Evolutionary conservation across 1,284 basidiomycete species (phyloP), one percentile per base, ranked within the genome.

Genomic region (Ceratobasidium sp.): DNA sequence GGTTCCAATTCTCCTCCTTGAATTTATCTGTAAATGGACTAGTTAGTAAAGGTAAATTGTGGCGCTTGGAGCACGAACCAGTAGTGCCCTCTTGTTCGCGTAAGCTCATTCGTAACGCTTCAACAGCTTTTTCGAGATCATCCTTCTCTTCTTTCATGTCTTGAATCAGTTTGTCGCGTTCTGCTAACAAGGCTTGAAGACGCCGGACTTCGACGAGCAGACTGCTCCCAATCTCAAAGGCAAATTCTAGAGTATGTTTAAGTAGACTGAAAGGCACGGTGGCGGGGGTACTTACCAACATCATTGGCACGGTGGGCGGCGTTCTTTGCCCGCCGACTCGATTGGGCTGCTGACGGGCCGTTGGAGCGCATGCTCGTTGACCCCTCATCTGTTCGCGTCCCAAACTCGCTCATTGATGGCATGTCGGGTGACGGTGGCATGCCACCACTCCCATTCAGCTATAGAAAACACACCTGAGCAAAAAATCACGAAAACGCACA

Each of bases 1-100:
- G 88, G 76, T 98, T 95, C 96, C 96, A 98, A 77, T 97, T 98
- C 80, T 96, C 94, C 78, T 98, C 94, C 80, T 95, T 95, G 85
- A 88, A 95, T 70, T 93, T 92, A 59, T 90, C 87, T 82, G 73
- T 66, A 36, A 36, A 36, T 36, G 53, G 69, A 71, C 39, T n/a
- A 9, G 39, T 70, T 9, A 70, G 50, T 50, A 54, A 53, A 39
- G 50, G n/a, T 23, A n/a, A 73, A 41, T 47, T 66, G 50, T 69
- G 39, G 49, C 9, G n/a, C 50, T 50, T 29, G 49, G 53, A 47
- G 44, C 14, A 69, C 54, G 44, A 30, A 89, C 91, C 92, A 66
- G 89, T 83, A 71, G 82, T 89, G 76, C 87, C 84, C 78, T 95
- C 91, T 74, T 93, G 88, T 47, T 87, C 82, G 69, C 86, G 82